Conservation (phyloP, 305 asterid species). For the Fraxinus nigra region DNA sequence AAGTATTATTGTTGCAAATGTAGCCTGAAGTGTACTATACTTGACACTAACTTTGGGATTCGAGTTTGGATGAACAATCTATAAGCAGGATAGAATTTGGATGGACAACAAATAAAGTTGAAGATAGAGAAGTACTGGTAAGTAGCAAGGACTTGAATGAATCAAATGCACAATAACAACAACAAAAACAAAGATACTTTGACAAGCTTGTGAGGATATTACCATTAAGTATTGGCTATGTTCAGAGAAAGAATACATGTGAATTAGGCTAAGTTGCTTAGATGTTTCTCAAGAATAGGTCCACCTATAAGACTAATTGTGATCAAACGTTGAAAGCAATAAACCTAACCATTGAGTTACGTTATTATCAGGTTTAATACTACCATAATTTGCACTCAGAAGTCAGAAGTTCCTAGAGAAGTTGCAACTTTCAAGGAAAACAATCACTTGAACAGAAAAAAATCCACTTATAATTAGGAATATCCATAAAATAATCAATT, state of each 20-base stretch:
- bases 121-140: neutral
- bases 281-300: neutral
- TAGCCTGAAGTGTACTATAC: neutral
- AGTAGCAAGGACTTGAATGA: neutral
- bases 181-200: neutral
- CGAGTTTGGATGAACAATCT: neutral
- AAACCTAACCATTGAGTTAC: no score
- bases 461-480: neutral
- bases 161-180: neutral
- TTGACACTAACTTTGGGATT: neutral
- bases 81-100: neutral
- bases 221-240: neutral
- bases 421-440: slow-evolving; percentile 21
- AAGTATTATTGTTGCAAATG: neutral
- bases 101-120: neutral
- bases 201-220: neutral
- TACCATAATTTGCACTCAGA: neutral
- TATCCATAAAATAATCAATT: slow-evolving; percentile 29
- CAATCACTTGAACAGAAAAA: neutral
- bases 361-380: neutral
- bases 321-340: neutral
- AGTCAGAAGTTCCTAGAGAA: neutral
- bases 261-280: slow-evolving; percentile 13
- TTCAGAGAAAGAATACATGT: neutral
- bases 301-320: neutral